Percentiles rank a stretch among this genome's conserved stretches.
Conservation (phyloP, 768 basidiomycete genomes). For the Tulasnella sp. region DNA sequence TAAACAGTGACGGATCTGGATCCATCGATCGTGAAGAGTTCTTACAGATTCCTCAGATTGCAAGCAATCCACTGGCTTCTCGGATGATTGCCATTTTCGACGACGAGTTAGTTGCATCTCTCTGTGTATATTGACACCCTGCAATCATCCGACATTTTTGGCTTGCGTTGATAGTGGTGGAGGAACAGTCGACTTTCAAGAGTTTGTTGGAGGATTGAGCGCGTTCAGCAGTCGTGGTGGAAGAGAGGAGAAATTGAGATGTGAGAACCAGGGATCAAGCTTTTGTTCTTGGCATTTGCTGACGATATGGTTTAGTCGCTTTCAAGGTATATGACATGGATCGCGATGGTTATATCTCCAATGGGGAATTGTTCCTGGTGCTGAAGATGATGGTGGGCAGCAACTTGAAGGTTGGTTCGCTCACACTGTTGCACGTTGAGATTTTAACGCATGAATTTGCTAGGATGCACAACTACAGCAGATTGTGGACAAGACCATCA, state of each 20-base stretch:
- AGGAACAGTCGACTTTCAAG: slow-evolving; percentile 97
- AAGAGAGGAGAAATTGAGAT: slow-evolving; percentile 89
- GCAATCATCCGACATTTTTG: not conserved
- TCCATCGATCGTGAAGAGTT: slow-evolving; percentile 99
- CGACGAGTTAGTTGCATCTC: slow-evolving; percentile 73
- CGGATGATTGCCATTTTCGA: slow-evolving; percentile 99
- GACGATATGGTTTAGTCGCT: slow-evolving; percentile 48
- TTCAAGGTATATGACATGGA: slow-evolving; percentile 99
- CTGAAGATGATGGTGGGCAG: slow-evolving; percentile 99
- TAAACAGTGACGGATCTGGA: slow-evolving; percentile 84
- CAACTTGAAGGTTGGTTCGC: slow-evolving; percentile 69
- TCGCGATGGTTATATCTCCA: slow-evolving; percentile 93
- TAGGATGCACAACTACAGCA: slow-evolving; percentile 98
- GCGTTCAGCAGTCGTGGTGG: slow-evolving; percentile 96
- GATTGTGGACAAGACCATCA: slow-evolving; percentile 99
- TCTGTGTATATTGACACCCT: not conserved
- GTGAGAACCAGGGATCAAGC: slow-evolving; percentile 36
- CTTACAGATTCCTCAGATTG: slow-evolving; percentile 96
- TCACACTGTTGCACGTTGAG: not conserved
- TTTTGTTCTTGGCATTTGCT: slow-evolving; percentile 1
- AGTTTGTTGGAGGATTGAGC: slow-evolving; percentile 94
- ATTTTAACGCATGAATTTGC: not conserved
- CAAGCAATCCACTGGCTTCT: slow-evolving; percentile 89
- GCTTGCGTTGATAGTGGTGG: slow-evolving; percentile 57
- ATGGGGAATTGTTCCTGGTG: slow-evolving; percentile 95